phyloP scores from a whole-genome alignment of 169 alveolate genomes.

The Plasmodium falciparum region DNA sequence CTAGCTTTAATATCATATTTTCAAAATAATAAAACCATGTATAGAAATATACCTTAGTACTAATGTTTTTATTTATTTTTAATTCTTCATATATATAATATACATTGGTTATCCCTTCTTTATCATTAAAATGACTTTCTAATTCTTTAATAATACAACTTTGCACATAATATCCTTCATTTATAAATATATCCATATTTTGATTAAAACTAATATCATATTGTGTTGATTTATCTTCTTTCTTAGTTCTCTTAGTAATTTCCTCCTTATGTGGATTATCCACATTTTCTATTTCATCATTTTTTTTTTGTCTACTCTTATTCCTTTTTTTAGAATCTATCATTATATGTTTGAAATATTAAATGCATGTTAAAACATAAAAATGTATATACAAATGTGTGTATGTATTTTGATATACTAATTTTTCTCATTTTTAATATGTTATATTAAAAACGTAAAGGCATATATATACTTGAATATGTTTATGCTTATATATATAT shows the following conservation, averaged over 20 bases:
- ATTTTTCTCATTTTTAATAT: constrained; percentile 5
- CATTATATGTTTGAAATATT: neutral
- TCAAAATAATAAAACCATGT: constrained; percentile 74
- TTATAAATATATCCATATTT: neutral
- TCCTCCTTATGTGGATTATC: constrained; percentile 8
- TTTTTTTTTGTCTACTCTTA: constrained; percentile 18
- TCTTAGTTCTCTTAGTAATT: constrained; percentile 12
- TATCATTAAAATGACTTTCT: neutral
- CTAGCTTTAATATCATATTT: constrained; percentile 52
- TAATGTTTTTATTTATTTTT: constrained; percentile 36
- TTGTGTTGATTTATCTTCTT: constrained; percentile 3
- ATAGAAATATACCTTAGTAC: constrained; percentile 17
- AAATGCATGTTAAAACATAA: no score
- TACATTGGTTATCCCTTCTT: constrained; percentile 22
- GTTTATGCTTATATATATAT: neutral
- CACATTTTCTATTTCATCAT: constrained; percentile 14
- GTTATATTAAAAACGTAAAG: neutral
- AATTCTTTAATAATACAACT: neutral
- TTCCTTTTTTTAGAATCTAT: constrained; percentile 30
- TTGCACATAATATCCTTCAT: constrained; percentile 1
- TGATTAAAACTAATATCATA: constrained; percentile 1
- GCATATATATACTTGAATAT: neutral
- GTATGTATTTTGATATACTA: neutral
- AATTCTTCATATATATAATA: constrained; percentile 56
- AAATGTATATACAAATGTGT: no score